These are phyloP conservation scores for Apophysomyces sp. DNA, from an alignment of 371 early-diverging fungal species.

Conservation along the genomic window DNA sequence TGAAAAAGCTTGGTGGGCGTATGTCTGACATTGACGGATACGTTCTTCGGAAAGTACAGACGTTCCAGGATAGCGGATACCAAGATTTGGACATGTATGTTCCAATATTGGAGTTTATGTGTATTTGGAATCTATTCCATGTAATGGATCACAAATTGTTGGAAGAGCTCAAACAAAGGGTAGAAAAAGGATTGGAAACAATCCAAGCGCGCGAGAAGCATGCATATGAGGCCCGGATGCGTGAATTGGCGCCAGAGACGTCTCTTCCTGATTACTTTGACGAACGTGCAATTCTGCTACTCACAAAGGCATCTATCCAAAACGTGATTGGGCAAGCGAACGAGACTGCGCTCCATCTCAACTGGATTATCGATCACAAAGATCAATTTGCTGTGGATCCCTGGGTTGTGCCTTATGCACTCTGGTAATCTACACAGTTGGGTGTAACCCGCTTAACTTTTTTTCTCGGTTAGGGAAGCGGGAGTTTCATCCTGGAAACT, in stretches of 20 bases:
- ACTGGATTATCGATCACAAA: constrained; percentile 59
- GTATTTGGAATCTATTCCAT: constrained; percentile 56
- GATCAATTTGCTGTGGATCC: constrained; percentile 43
- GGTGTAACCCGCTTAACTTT: not conserved
- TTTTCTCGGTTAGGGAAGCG: constrained; percentile 17
- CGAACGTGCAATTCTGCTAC: constrained; percentile 33
- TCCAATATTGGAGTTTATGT: constrained; percentile 59
- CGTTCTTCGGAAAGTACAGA: constrained; percentile 51
- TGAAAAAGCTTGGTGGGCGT: constrained; percentile 56
- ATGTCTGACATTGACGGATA: constrained; percentile 56
- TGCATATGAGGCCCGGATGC: constrained; percentile 38
- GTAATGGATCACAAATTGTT: constrained; percentile 40
- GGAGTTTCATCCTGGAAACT: constrained; percentile 38
- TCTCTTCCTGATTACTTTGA: constrained; percentile 42
- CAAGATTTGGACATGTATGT: constrained; percentile 44
- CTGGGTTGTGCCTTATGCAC: constrained; percentile 60
- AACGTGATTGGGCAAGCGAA: constrained; percentile 25
- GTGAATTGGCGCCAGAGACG: constrained; percentile 37
- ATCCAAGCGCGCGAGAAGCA: constrained; percentile 28
- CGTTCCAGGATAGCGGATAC: constrained; percentile 51
- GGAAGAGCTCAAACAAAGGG: constrained; percentile 21
- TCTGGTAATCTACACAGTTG: constrained; percentile 40
- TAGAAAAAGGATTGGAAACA: constrained; percentile 30
- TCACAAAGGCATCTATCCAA: constrained; percentile 36
- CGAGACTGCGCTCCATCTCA: constrained; percentile 34